A percentile compares a stretch with the other conserved stretches of the same genome.
These are phyloP conservation scores for Erodium maritimum DNA, from an alignment of 345 rosid species.

Conservation along the genomic window DNA sequence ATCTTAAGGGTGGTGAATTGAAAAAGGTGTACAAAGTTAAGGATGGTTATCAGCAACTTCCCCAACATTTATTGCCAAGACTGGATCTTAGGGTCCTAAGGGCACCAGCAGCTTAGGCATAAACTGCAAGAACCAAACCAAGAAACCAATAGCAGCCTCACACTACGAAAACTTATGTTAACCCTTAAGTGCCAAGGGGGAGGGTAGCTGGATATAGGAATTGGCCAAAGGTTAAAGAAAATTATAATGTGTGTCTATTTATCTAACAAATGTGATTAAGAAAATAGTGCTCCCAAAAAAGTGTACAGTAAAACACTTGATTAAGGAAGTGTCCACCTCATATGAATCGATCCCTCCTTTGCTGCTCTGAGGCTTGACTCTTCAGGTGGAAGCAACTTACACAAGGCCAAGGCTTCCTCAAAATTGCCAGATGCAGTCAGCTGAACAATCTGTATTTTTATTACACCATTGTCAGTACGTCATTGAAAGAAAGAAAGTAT, in stretches of 20 bases:
- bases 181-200: too few relatives aligned
- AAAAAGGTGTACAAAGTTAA: too few relatives aligned
- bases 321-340: constrained; percentile 35
- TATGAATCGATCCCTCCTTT: constrained; percentile 91
- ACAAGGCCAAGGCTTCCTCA: constrained; percentile 93
- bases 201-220: too few relatives aligned
- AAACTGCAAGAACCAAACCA: not conserved
- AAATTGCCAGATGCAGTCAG: constrained; percentile 96
- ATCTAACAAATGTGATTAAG: not conserved
- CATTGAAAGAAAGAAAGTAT: too few relatives aligned
- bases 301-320: not conserved
- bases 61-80: too few relatives aligned
- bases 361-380: constrained; percentile 89
- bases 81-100: too few relatives aligned
- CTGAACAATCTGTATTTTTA: constrained; percentile 72
- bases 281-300: not conserved
- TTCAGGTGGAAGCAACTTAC: constrained; percentile 93
- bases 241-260: not conserved
- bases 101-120: not conserved
- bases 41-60: too few relatives aligned
- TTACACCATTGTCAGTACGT: constrained; percentile 11
- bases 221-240: too few relatives aligned
- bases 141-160: too few relatives aligned
- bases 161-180: too few relatives aligned
- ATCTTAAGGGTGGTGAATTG: too few relatives aligned